A percentile compares a stretch with the other conserved stretches of the same genome.
These are phyloP conservation scores for Cucurbita moschata DNA, from an alignment of 306 rosid genomes.

Conservation along the genomic window DNA sequence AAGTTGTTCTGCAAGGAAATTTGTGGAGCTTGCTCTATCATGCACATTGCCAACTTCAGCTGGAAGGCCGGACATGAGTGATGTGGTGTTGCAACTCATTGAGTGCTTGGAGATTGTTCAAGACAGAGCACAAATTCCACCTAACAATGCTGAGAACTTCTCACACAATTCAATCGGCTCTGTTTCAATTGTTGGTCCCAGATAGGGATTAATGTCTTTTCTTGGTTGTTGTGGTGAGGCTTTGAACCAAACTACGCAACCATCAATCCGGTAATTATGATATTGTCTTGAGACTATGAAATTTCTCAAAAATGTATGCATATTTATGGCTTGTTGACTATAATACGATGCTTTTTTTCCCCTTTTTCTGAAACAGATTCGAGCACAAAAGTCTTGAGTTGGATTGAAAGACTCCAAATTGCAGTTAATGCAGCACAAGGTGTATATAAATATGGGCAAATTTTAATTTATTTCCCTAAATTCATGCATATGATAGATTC, in stretches of 20 bases:
- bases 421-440: conserved; percentile 16
- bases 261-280: conserved; percentile 2
- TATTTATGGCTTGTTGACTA: neutral
- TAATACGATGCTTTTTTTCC: neutral
- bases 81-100: conserved; percentile 5
- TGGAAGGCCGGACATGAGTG: conserved; percentile 12
- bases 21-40: conserved; percentile 6
- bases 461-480: too few species aligned
- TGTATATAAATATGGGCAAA: neutral
- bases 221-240: conserved; percentile 3
- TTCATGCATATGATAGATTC: too few species aligned
- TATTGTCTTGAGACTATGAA: neutral
- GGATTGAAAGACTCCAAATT: conserved; percentile 18
- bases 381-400: neutral
- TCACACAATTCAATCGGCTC: conserved; percentile 7
- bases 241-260: conserved; percentile 1
- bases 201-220: neutral
- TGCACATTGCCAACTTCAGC: conserved; percentile 7
- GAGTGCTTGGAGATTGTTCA: conserved; percentile 12
- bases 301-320: neutral
- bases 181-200: neutral
- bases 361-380: neutral
- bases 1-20: conserved; percentile 4
- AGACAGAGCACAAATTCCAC: neutral
- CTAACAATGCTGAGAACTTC: neutral